These are phyloP conservation scores for Isatis tinctoria DNA, from an alignment of 345 rosid genomes.

Conservation along the genomic window DNA sequence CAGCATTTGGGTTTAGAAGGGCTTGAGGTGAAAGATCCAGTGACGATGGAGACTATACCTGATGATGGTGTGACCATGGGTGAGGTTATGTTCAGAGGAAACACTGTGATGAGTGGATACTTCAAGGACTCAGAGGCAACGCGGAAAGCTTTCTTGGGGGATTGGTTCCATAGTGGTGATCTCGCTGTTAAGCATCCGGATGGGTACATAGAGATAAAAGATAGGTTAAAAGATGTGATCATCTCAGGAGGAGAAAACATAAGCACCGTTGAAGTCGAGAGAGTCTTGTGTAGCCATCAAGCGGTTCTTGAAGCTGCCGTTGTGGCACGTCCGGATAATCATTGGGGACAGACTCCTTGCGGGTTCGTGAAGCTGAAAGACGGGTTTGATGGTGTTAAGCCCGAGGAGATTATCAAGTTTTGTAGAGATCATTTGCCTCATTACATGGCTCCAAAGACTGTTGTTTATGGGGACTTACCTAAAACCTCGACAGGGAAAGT, in stretches of 20 bases:
- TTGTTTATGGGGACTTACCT: slow-evolving; percentile 63
- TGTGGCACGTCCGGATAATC: slow-evolving; percentile 65
- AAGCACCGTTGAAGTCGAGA: slow-evolving; percentile 61
- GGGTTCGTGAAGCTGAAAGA: slow-evolving; percentile 75
- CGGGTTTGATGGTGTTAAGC: slow-evolving; percentile 25
- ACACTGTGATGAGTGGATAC: slow-evolving; percentile 81
- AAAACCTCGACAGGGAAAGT: slow-evolving; percentile 78
- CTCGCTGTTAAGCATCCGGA: slow-evolving; percentile 69
- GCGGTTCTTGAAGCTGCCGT: slow-evolving; percentile 77
- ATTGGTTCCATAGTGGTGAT: slow-evolving; percentile 81
- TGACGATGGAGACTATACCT: slow-evolving; percentile 51
- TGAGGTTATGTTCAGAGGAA: slow-evolving; percentile 70
- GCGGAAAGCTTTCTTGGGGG: slow-evolving; percentile 52
- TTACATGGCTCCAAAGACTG: slow-evolving; percentile 73
- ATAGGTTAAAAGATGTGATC: slow-evolving; percentile 64
- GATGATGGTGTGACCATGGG: slow-evolving; percentile 59
- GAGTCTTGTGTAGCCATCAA: slow-evolving; percentile 53
- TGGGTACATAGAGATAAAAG: slow-evolving; percentile 72
- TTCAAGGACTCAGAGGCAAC: slow-evolving; percentile 57
- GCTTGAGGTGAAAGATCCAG: slow-evolving; percentile 55
- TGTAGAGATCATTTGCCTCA: slow-evolving; percentile 62
- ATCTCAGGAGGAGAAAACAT: slow-evolving; percentile 87
- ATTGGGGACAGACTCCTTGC: slow-evolving; percentile 89
- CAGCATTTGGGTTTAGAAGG: slow-evolving; percentile 67
- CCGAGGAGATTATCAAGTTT: slow-evolving; percentile 49